A percentile compares a stretch with the other conserved stretches of the same genome.
phyloP scores from a whole-genome alignment of 805 yeast genomes.

The Groenewaldozyma salmanticensis region DNA sequence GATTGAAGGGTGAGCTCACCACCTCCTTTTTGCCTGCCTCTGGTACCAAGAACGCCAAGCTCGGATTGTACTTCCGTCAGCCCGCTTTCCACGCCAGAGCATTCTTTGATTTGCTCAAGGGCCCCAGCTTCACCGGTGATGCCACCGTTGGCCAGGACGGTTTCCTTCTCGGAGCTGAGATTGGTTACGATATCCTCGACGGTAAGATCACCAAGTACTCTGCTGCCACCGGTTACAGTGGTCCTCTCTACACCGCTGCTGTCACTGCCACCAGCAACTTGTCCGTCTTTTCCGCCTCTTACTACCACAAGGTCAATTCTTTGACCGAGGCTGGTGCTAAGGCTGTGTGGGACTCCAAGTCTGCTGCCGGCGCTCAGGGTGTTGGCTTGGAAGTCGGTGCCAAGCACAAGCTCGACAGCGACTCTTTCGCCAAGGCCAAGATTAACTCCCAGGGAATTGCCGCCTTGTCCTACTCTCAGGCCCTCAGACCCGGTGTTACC shows the following conservation, averaged over 20 bases:
- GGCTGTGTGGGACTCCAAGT: constrained; percentile 86
- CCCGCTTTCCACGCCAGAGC: constrained; percentile 90
- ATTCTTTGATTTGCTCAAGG: constrained; percentile 89
- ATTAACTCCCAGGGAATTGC: constrained; percentile 93
- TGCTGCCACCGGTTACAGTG: constrained; percentile 86
- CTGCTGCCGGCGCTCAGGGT: constrained; percentile 51
- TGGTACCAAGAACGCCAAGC: constrained; percentile 69
- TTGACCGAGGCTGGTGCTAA: constrained; percentile 95
- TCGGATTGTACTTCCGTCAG: constrained; percentile 85
- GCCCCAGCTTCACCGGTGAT: constrained; percentile 93
- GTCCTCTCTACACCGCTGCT: constrained; percentile 78
- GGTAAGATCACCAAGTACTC: constrained; percentile 93
- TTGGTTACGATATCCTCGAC: constrained; percentile 88
- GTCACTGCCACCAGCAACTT: constrained; percentile 78
- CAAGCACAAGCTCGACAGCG: constrained; percentile 79
- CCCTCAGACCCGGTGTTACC: constrained; percentile 90
- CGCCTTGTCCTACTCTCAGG: constrained; percentile 89
- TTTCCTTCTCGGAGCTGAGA: constrained; percentile 93
- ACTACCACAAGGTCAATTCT: constrained; percentile 92
- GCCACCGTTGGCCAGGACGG: constrained; percentile 93
- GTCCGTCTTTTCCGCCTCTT: constrained; percentile 85
- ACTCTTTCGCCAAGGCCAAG: constrained; percentile 93
- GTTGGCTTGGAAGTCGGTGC: constrained; percentile 94
- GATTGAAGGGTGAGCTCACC: constrained; percentile 85
- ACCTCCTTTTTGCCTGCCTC: constrained; percentile 82